These are phyloP conservation scores for Alnus rubra DNA, from an alignment of 306 rosid species.

Conservation along the genomic window DNA sequence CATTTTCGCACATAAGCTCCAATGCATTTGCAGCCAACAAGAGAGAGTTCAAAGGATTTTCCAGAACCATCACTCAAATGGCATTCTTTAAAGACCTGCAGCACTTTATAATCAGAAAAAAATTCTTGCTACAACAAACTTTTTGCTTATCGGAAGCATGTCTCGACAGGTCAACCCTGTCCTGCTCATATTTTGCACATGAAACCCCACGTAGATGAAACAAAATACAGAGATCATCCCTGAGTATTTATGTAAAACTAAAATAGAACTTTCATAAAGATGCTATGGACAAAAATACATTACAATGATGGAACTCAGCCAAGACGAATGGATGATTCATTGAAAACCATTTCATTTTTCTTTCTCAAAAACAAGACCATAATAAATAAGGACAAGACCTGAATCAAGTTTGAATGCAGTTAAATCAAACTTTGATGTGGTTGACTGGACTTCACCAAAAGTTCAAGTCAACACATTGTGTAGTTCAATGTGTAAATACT, in stretches of 20 bases:
- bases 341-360: neutral
- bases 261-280: neutral
- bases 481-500: neutral
- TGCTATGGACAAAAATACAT: neutral
- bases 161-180: neutral
- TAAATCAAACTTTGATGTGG: neutral
- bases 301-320: neutral
- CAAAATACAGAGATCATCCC: neutral
- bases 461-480: neutral
- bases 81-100: slow-evolving; percentile 77
- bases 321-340: neutral
- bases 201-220: neutral
- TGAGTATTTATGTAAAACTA: neutral
- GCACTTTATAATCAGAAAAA: slow-evolving; percentile 20
- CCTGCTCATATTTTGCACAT: neutral
- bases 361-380: neutral
- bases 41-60: slow-evolving; percentile 78
- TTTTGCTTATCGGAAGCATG: slow-evolving; percentile 16
- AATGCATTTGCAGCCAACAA: slow-evolving; percentile 86
- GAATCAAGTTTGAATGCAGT: neutral
- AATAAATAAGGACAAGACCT: neutral
- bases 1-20: slow-evolving; percentile 94
- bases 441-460: neutral
- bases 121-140: no score
- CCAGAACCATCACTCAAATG: slow-evolving; percentile 54